Base-by-base conservation (phyloP, 2,329 filamentous ascomycete genomes). In the Epichloe glyceriae region DNA sequence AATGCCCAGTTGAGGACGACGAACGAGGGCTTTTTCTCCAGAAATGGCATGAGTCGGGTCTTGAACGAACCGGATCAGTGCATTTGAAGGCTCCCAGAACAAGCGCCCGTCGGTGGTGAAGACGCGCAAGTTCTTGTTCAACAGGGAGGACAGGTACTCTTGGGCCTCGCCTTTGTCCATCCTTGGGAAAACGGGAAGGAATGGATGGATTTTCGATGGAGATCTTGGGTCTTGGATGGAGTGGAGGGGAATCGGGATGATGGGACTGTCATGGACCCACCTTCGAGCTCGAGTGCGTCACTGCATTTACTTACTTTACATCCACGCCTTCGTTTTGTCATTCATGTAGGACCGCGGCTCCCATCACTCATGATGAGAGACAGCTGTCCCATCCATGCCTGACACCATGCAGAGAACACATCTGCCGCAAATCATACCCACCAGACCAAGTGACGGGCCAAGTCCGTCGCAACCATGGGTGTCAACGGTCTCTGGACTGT, bases 401-500 rank as follows among this genome's bases (percentile, higher is more conserved):
- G 20, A 15, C 26, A 50, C 19, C 22, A 50, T 50, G 49, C 41
- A 20, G 38, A 33, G 10, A 33, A 45, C 17, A 5, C 34, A 19
- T 30, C 35, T 26, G 5, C 7, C 30, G 11, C 22, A 26, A 30
- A 33, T 17, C 45, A n/a, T 7, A 26, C 4, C 17, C 12, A 26
- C 4, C 17, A 34, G n/a, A 40, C 35, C 35, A 39, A 35, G 17
- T 26, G 30, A 42, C 17, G n/a, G 40, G 19, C 41, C n/a, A 19
- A 22, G 17, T 37, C 19, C 33, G 20, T 41, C 26, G 49, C 53
- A n/a, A 49, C 53, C 63, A 98, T 98, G 93, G 93, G 93, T 83
- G 93, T 98, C 57, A 95, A 91, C 63, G 90, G 90, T 57, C 87
- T 98, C 57, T 98, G 93, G 93, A 91, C 88, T 56, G 88, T 98